phyloP scores from a whole-genome alignment of 805 yeast genomes.

The Wickerhamomyces subpelliculosus region DNA sequence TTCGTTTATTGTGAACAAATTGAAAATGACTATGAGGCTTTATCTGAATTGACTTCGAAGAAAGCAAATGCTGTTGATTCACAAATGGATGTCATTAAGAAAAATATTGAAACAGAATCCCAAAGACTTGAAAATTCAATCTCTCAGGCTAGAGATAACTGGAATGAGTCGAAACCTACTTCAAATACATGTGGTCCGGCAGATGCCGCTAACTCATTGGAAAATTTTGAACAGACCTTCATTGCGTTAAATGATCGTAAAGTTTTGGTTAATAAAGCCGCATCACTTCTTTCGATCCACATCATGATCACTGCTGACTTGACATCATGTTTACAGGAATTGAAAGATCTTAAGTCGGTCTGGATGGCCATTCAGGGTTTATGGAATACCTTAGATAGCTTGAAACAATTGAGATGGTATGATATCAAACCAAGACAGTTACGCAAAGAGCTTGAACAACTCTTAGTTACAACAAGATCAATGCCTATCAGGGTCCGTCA shows the following conservation, averaged over 20 bases:
- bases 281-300: slow-evolving; percentile 26
- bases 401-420: slow-evolving; percentile 43
- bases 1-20: slow-evolving; percentile 65
- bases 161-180: slow-evolving; percentile 38
- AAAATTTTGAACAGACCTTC: slow-evolving; percentile 21
- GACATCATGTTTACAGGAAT: slow-evolving; percentile 35
- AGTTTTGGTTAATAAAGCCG: slow-evolving; percentile 29
- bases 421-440: slow-evolving; percentile 37
- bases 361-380: slow-evolving; percentile 57
- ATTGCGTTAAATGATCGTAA: too few species aligned
- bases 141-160: slow-evolving; percentile 26
- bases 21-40: slow-evolving; percentile 37
- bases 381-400: slow-evolving; percentile 37
- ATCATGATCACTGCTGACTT: slow-evolving; percentile 24
- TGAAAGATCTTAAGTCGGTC: slow-evolving; percentile 48
- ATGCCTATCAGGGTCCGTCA: slow-evolving; percentile 57
- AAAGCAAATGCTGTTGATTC: slow-evolving; percentile 32
- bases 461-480: slow-evolving; percentile 37
- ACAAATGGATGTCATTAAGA: slow-evolving; percentile 34
- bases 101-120: slow-evolving; percentile 35
- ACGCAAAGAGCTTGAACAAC: slow-evolving; percentile 42
- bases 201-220: slow-evolving; percentile 31
- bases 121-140: slow-evolving; percentile 28
- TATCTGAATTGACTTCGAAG: slow-evolving; percentile 30
- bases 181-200: slow-evolving; percentile 26